Conservation (phyloP, 345 rosid species). For the Moringa oleifera region DNA sequence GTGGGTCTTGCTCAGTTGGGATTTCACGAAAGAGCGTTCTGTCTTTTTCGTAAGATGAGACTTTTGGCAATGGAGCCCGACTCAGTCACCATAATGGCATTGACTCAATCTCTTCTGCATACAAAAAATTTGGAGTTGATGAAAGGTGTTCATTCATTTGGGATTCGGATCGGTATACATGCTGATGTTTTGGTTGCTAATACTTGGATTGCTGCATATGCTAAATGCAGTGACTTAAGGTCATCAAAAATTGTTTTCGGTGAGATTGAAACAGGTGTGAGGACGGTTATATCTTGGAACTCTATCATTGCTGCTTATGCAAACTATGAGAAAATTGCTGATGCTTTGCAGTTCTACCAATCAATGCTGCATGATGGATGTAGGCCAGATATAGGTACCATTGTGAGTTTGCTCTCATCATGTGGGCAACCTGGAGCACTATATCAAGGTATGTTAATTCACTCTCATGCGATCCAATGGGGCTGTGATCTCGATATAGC, state of each 20-base stretch:
- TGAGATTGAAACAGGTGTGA: conserved; percentile 30
- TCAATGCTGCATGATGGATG: conserved; percentile 47
- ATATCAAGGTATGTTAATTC: conserved; percentile 42
- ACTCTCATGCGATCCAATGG: conserved; percentile 41
- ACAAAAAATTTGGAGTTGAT: conserved; percentile 27
- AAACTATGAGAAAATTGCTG: conserved; percentile 18
- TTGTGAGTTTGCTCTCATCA: conserved; percentile 51
- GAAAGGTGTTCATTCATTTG: conserved; percentile 42
- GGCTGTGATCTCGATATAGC: conserved; percentile 43
- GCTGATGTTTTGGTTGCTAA: conserved; percentile 47
- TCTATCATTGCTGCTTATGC: conserved; percentile 60
- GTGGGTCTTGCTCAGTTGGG: conserved; percentile 45
- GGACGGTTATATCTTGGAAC: conserved; percentile 51
- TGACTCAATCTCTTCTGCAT: conserved; percentile 25
- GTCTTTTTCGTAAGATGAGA: conserved; percentile 44
- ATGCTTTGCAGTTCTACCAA: conserved; percentile 38
- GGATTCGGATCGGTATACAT: conserved; percentile 44
- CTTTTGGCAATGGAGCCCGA: conserved; percentile 34
- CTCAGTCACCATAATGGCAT: conserved; percentile 48
- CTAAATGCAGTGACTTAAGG: conserved; percentile 49
- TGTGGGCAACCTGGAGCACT: conserved; percentile 34
- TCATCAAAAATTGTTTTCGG: conserved; percentile 41
- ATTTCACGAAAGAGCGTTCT: conserved; percentile 15
- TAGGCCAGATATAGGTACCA: conserved; percentile 49
- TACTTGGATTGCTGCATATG: conserved; percentile 54